A percentile compares a stretch with the other conserved stretches of the same genome.
Evolutionary conservation across 192 early-diverging fungal species (phyloP).

Genomic region (Lobosporangium transversale): DNA sequence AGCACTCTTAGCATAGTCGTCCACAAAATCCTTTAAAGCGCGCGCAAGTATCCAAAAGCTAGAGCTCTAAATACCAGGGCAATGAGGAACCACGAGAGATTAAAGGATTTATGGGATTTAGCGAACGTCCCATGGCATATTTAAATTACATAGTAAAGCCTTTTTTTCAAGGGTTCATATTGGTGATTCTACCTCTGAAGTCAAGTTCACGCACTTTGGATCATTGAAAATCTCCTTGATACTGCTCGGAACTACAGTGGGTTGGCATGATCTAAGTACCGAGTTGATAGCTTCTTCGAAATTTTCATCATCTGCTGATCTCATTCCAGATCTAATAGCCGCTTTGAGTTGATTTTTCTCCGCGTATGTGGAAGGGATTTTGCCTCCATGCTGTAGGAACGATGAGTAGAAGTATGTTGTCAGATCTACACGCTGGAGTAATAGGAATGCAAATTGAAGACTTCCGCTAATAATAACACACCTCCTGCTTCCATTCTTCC

Average conservation of each 20-base stretch:
- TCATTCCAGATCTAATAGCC: conserved; percentile 64
- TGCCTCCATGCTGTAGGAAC: conserved; percentile 58
- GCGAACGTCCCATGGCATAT: too few relatives aligned
- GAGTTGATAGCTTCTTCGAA: conserved; percentile 86
- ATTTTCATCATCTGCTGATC: conserved; percentile 82
- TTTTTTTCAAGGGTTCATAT: neutral
- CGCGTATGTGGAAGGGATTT: conserved; percentile 64
- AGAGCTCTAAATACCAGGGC: conserved; percentile 65
- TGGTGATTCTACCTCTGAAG: conserved; percentile 54
- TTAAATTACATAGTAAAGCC: too few relatives aligned
- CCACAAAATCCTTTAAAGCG: conserved; percentile 83
- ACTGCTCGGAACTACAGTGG: conserved; percentile 60
- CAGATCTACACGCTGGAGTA: neutral
- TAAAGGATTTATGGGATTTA: too few relatives aligned
- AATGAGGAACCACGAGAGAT: too few relatives aligned
- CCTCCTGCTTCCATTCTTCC: conserved; percentile 76
- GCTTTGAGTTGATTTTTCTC: conserved; percentile 77
- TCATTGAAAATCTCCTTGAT: conserved; percentile 68
- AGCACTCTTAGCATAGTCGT: conserved; percentile 65
- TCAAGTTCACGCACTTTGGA: conserved; percentile 59
- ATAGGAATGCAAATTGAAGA: too few relatives aligned
- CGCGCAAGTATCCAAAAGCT: conserved; percentile 89
- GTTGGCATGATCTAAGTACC: conserved; percentile 69
- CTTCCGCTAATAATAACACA: too few relatives aligned
- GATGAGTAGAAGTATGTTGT: neutral